Evolutionary conservation across 305 asterid species (phyloP).

Genomic region (Andrographis paniculata): DNA sequence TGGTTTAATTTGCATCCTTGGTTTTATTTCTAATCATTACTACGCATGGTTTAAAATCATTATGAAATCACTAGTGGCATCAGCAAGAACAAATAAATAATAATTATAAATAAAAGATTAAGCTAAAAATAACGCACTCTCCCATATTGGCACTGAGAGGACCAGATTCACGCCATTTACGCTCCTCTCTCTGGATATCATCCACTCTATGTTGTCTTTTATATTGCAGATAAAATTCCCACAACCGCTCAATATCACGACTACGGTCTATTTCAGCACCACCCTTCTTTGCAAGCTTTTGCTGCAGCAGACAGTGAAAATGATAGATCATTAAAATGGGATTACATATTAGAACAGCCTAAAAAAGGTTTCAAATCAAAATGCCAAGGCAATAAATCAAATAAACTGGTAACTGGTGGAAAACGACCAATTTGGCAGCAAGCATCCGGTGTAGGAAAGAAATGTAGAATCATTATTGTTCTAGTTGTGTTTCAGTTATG

Average conservation of each 20-base stretch:
- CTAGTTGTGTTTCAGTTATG: conserved; percentile 9
- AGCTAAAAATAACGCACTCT: conserved; percentile 42
- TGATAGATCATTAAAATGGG: neutral
- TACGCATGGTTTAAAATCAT: neutral
- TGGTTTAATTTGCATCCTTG: too few relatives aligned
- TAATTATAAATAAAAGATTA: conserved; percentile 10
- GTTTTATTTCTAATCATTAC: too few relatives aligned
- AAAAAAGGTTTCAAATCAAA: neutral
- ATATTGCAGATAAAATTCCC: conserved; percentile 88
- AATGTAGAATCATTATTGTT: neutral
- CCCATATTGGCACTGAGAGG: conserved; percentile 60
- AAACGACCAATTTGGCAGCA: too few relatives aligned
- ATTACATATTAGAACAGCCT: too few relatives aligned
- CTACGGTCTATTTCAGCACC: conserved; percentile 74
- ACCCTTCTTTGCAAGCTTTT: conserved; percentile 85
- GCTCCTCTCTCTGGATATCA: conserved; percentile 82
- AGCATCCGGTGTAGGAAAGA: conserved; percentile 1
- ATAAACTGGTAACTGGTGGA: neutral
- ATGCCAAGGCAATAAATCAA: neutral
- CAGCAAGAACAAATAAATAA: conserved; percentile 11
- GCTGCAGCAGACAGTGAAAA: conserved; percentile 40
- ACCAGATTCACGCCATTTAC: conserved; percentile 86
- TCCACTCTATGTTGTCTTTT: conserved; percentile 82
- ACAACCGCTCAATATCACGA: conserved; percentile 75
- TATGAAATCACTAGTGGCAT: conserved; percentile 7